These are phyloP conservation scores for Aspergillus ochraceus DNA, from an alignment of 2,329 filamentous ascomycete species.

Conservation along the genomic window DNA sequence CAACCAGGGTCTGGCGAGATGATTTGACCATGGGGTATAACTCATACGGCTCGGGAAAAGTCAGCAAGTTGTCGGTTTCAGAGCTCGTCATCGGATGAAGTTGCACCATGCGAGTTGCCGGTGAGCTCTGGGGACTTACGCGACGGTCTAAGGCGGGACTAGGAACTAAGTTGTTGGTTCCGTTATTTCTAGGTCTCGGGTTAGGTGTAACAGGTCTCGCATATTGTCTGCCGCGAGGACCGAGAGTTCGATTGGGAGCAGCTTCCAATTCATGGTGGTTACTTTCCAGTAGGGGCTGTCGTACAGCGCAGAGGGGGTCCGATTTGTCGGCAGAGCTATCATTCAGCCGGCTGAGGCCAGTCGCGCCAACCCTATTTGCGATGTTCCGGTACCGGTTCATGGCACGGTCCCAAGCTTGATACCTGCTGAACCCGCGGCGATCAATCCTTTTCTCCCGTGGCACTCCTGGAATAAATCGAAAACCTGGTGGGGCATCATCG, in stretches of 20 bases:
- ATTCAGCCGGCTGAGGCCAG: constrained; percentile 14
- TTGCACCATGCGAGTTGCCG: neutral
- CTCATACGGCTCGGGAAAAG: constrained; percentile 25
- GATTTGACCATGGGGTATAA: constrained; percentile 17
- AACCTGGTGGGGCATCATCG: constrained; percentile 38
- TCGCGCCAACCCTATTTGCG: constrained; percentile 16
- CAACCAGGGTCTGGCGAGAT: constrained; percentile 21
- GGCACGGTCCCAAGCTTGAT: constrained; percentile 49
- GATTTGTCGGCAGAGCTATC: constrained; percentile 13
- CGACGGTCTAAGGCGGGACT: constrained; percentile 12
- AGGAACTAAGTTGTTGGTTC: constrained; percentile 9
- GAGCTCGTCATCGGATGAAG: neutral
- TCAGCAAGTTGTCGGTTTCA: constrained; percentile 22
- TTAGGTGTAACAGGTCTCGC: constrained; percentile 16
- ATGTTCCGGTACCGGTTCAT: constrained; percentile 40
- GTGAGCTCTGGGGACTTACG: constrained; percentile 18
- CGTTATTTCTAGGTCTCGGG: constrained; percentile 14
- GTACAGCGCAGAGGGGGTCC: constrained; percentile 19
- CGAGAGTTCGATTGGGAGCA: constrained; percentile 11
- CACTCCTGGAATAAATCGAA: constrained; percentile 35
- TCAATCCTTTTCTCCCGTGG: constrained; percentile 38
- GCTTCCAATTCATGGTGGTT: constrained; percentile 11
- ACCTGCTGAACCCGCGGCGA: constrained; percentile 47
- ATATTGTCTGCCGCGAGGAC: constrained; percentile 12
- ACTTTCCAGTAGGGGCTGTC: constrained; percentile 20